Conservation (phyloP, 1,139 yeast species). For the Yamadazyma atmosphaerica region DNA sequence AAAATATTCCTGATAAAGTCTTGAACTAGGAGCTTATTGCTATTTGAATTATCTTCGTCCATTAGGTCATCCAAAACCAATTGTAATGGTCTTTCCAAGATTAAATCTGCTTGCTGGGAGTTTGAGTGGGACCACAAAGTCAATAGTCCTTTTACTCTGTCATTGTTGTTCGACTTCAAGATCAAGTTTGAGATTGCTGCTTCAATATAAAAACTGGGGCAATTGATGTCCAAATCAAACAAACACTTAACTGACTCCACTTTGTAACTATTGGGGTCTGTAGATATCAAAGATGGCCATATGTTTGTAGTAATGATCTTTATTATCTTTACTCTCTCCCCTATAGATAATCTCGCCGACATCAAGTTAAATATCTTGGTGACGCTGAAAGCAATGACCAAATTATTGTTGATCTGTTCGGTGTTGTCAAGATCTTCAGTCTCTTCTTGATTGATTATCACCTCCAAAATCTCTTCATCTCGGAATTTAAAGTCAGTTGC, state of each 20-base stretch:
- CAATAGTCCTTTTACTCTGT: slow-evolving; percentile 50
- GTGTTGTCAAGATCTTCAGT: slow-evolving; percentile 13
- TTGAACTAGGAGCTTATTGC: slow-evolving; percentile 45
- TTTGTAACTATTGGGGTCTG: slow-evolving; percentile 50
- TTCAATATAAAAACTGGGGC: slow-evolving; percentile 49
- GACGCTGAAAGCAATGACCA: slow-evolving; percentile 44
- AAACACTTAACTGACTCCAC: slow-evolving; percentile 61
- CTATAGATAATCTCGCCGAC: slow-evolving; percentile 21
- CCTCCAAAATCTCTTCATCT: slow-evolving; percentile 24
- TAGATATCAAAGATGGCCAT: slow-evolving; percentile 48
- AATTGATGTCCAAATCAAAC: slow-evolving; percentile 40
- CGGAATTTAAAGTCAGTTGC: slow-evolving; percentile 18
- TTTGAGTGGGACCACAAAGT: slow-evolving; percentile 62
- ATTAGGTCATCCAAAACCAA: slow-evolving; percentile 63
- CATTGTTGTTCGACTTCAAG: slow-evolving; percentile 32
- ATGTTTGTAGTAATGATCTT: slow-evolving; percentile 34
- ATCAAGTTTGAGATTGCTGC: slow-evolving; percentile 58
- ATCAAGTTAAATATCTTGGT: slow-evolving; percentile 45
- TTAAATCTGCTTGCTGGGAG: slow-evolving; percentile 40
- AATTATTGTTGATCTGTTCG: slow-evolving; percentile 15
- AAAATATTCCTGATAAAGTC: slow-evolving; percentile 59
- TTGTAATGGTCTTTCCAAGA: slow-evolving; percentile 67
- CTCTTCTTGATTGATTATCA: slow-evolving; percentile 26
- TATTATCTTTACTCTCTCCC: slow-evolving; percentile 26
- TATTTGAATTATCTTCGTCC: slow-evolving; percentile 31